Conservation (phyloP, 768 basidiomycete genomes). For the Suillus alpinus region DNA sequence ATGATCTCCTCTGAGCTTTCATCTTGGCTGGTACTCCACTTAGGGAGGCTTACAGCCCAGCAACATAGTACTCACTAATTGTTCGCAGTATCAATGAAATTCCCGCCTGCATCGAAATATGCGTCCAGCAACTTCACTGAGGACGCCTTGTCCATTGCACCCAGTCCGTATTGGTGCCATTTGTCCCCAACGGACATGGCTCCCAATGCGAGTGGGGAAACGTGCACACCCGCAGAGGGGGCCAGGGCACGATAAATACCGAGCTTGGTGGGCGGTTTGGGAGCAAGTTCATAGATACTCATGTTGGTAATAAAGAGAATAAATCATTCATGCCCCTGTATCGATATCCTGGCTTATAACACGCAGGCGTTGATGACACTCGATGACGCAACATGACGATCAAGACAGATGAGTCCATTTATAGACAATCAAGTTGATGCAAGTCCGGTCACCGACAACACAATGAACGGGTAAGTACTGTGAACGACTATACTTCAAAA, state of each 20-base stretch:
- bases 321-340: not conserved
- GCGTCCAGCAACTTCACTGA: slow-evolving; percentile 47
- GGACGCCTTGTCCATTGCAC: slow-evolving; percentile 41
- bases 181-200: slow-evolving; percentile 48
- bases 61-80: slow-evolving; percentile 33
- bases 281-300: slow-evolving; percentile 10
- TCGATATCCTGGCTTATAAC: not conserved
- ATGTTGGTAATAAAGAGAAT: not conserved
- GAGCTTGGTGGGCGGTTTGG: slow-evolving; percentile 31
- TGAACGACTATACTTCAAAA: not conserved
- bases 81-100: slow-evolving; percentile 49
- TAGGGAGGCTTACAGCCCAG: not conserved
- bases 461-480: not conserved
- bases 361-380: not conserved
- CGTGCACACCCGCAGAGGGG: slow-evolving; percentile 41
- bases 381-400: not conserved
- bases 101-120: slow-evolving; percentile 44
- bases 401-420: not conserved
- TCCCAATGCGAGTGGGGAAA: slow-evolving; percentile 48
- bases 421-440: not conserved
- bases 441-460: not conserved
- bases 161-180: slow-evolving; percentile 36
- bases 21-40: slow-evolving; percentile 29
- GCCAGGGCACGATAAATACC: slow-evolving; percentile 40
- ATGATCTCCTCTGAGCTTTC: slow-evolving; percentile 43